Conservation (phyloP, 225 moss, liverwort and hornwort genomes). For the Antitrichia curtipendula region DNA sequence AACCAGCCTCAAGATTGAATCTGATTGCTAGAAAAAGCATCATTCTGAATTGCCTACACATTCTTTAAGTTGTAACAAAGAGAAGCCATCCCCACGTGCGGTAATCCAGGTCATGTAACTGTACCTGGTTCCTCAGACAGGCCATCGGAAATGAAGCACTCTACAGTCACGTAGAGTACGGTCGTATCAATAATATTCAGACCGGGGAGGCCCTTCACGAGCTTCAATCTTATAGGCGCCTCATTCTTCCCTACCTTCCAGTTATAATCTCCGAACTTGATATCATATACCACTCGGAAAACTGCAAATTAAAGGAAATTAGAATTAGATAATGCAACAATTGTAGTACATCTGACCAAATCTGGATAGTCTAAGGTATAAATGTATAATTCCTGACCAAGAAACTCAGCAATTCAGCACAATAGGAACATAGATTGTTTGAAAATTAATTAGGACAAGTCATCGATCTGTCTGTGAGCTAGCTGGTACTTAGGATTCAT, state of each 20-base stretch:
- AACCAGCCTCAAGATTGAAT: background rate
- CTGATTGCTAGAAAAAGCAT: background rate
- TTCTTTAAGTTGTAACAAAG: background rate
- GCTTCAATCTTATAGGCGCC: slow-evolving; percentile 8
- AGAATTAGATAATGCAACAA: background rate
- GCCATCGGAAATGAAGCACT: slow-evolving; percentile 29
- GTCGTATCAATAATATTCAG: background rate
- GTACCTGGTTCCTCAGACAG: slow-evolving; percentile 10
- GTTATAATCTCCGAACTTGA: background rate
- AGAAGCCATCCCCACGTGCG: background rate
- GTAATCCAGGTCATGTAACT: background rate
- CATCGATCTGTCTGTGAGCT: background rate
- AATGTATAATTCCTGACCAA: no score
- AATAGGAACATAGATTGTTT: background rate
- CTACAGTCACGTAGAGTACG: slow-evolving; percentile 18
- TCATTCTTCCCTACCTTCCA: slow-evolving; percentile 11
- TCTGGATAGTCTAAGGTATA: no score
- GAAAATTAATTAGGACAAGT: background rate
- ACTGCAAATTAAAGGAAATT: background rate
- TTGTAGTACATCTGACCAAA: background rate
- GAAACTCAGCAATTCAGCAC: background rate
- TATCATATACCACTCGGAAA: slow-evolving; percentile 14
- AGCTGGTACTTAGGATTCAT: background rate
- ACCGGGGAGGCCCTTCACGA: slow-evolving; percentile 19
- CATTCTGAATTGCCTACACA: background rate